Evolutionary conservation across 768 basidiomycete genomes (phyloP), one percentile per base, ranked within the genome.

Genomic region (Rhizopogon sp.): DNA sequence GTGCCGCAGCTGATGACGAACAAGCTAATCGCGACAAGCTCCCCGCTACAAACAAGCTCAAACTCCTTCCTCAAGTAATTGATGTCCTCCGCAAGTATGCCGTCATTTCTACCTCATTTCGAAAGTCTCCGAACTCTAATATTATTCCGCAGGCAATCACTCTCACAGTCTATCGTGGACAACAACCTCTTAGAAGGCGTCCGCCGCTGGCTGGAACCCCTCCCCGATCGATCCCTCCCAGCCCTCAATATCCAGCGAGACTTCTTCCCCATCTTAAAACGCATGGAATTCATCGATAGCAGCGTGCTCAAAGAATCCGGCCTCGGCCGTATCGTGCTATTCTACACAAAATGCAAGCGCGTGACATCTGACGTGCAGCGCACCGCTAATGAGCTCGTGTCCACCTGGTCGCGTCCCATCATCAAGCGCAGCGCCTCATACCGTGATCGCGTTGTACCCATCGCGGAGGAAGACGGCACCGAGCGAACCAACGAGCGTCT

Each of bases 271-370:
- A 80, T 87, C 52, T 75, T 99, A 9, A 79, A 77, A 58, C 92
- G 88, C 76, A 92, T 98, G 87, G 88, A 90, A 59, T 90, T 89
- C 63, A 94, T 98, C 65, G 96, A 98, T 72, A 85, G 85, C 33
- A 71, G 84, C 17, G 90, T 91, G 5, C 85, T 99, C 62, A 96
- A 95, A 67, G 92, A 96, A 67, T 90, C 90, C 1, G 84, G 86
- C 0, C 79, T 99, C 4, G 97, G 97, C 14, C 87, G 87, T 55
- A 80, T 98, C 61, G 77, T 98, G 39, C 74, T 96, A 29, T 98
- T 98, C 73, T 99, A 99, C 77, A 96, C 94, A 22, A 94, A 94
- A 66, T 91, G 88, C 78, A 92, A 88, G 68, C 88, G 93, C 43
- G 93, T 93, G 45, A 87, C 87, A 4, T 79, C 88, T 0, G 84